Base-by-base conservation (phyloP, 306 rosid species). In the Prunus dulcis region DNA sequence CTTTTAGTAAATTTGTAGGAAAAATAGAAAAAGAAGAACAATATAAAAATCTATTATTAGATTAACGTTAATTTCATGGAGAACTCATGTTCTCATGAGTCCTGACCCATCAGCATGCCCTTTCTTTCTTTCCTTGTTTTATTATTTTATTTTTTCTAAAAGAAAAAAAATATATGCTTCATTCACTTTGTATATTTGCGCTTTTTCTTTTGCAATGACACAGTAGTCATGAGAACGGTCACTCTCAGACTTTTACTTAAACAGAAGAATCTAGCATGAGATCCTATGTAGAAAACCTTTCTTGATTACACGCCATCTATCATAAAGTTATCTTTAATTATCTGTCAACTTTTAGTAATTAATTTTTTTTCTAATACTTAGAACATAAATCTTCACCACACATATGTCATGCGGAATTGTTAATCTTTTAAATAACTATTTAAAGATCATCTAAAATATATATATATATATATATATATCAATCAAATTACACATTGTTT, bases 261-360 rank as follows among this genome's bases (percentile, higher is more conserved):
- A 71, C 65, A 69, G 76, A 73, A 73, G 76, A 79, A 85, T 90
- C 91, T 80, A 82, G 63, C 89, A 80, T 77, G 74, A 82, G 82
- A 86, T 88, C 82, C 72, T 45, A 56, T 77, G 73, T 73, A 20
- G 13, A 57, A 78, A 71, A 61, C 79, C 80, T 81, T 64, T 41
- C 83, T 51, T 27, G 14, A 8, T 50, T 70, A 85, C 91, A 88
- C 78, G 88, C 93, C 88, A 88, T 12, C 90, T 87, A 87, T 76
- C 75, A 80, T 79, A 90, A 82, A 78, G 9, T 74, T 81, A 55
- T 45, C 80, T 76, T 71, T 56, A 62, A 30, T 67, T 23, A 30
- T 49, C 27, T 43, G 15, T 41, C 55, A 71, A 25, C 65, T 18
- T 55, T 23, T 71, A 62, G 45, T 28, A 27, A 62, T 28, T 62